A percentile compares a stretch with the other conserved stretches of the same genome.
Evolutionary conservation across 768 basidiomycete species (phyloP).

Genomic region (Leccinum arenicola): DNA sequence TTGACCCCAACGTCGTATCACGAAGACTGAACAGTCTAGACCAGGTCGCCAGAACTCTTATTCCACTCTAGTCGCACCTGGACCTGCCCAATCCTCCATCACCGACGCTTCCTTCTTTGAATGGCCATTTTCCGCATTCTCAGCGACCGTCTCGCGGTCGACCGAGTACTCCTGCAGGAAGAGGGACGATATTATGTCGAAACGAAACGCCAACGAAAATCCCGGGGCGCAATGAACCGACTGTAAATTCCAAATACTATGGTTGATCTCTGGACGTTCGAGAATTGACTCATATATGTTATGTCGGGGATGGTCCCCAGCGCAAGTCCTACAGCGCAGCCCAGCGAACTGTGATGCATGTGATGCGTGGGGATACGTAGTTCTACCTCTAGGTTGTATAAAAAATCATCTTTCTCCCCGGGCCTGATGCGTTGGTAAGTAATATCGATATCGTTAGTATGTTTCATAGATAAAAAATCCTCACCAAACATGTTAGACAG

Average conservation of each 20-base stretch:
- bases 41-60: background rate
- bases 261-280: constrained; percentile 34
- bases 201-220: constrained; percentile 40
- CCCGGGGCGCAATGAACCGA: background rate
- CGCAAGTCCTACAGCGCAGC: constrained; percentile 70
- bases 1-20: background rate
- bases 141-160: constrained; percentile 43
- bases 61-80: too few relatives aligned
- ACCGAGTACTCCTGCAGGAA: constrained; percentile 60
- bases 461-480: too few relatives aligned
- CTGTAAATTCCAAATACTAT: constrained; percentile 43
- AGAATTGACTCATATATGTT: constrained; percentile 3
- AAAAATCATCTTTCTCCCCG: too few relatives aligned
- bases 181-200: constrained; percentile 42
- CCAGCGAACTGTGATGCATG: constrained; percentile 47
- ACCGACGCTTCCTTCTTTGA: background rate
- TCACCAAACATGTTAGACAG: background rate
- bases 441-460: too few relatives aligned
- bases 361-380: background rate
- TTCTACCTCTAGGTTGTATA: background rate
- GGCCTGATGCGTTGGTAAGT: too few relatives aligned
- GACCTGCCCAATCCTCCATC: too few relatives aligned
- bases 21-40: background rate
- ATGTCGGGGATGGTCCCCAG: constrained; percentile 36
- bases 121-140: constrained; percentile 18